phyloP scores from a whole-genome alignment of 768 basidiomycete species.

The Kwoniella dendrophila region DNA sequence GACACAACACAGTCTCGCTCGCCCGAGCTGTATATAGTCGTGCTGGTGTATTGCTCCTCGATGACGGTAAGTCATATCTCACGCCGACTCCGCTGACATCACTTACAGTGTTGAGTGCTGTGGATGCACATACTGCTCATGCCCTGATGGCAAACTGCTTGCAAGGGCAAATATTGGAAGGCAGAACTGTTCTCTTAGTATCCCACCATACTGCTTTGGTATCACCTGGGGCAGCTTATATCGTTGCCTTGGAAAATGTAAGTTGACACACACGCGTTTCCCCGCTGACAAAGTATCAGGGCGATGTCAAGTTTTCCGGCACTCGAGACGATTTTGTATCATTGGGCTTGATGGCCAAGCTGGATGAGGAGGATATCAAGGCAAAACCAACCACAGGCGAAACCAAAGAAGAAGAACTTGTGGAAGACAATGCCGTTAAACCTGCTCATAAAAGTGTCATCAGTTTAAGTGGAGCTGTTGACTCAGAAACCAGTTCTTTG shows the following conservation, averaged over 20 bases:
- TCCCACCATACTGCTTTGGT: constrained; percentile 94
- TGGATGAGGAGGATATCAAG: constrained; percentile 58
- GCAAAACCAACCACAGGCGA: constrained; percentile 24
- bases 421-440: constrained; percentile 26
- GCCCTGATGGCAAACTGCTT: constrained; percentile 80
- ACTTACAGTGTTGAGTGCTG: constrained; percentile 56
- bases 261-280: not conserved
- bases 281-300: constrained; percentile 56
- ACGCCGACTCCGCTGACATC: constrained; percentile 14
- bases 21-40: constrained; percentile 83
- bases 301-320: constrained; percentile 75
- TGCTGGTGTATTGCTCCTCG: constrained; percentile 76
- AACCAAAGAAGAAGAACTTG: constrained; percentile 26
- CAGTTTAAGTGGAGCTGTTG: constrained; percentile 38
- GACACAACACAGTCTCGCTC: constrained; percentile 31
- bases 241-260: constrained; percentile 62
- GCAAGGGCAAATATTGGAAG: constrained; percentile 73
- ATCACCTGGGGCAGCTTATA: constrained; percentile 73
- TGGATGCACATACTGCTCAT: constrained; percentile 82
- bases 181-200: constrained; percentile 81
- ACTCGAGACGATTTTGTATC: constrained; percentile 65
- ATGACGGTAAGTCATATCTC: constrained; percentile 69
- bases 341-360: constrained; percentile 68
- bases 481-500: constrained; percentile 59
- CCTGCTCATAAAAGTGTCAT: constrained; percentile 33